Conservation (phyloP, 2,329 filamentous ascomycete genomes). For the Fusarium pseudonygamai region DNA sequence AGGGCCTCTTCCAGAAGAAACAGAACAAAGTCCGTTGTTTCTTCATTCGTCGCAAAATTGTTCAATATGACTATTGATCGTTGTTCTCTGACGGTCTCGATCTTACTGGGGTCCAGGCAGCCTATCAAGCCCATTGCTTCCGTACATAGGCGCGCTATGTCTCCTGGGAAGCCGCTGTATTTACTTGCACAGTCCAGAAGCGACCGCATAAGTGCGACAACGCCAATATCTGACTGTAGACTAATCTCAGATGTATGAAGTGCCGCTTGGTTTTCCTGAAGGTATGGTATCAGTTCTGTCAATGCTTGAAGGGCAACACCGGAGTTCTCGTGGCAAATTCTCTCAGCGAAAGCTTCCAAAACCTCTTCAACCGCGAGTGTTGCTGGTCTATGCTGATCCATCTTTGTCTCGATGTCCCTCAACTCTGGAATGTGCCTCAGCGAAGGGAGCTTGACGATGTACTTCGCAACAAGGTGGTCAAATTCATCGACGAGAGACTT, state of each 20-base stretch:
- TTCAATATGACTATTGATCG: constrained; percentile 85
- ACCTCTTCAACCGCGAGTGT: constrained; percentile 60
- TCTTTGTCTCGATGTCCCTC: constrained; percentile 70
- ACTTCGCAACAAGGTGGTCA: constrained; percentile 67
- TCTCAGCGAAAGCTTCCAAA: constrained; percentile 75
- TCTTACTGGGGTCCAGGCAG: constrained; percentile 88
- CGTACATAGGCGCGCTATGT: constrained; percentile 78
- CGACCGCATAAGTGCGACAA: constrained; percentile 76
- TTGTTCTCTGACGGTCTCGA: constrained; percentile 82
- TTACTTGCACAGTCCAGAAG: constrained; percentile 87
- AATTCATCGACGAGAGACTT: constrained; percentile 72
- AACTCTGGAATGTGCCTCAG: constrained; percentile 76
- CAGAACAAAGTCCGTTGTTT: constrained; percentile 86
- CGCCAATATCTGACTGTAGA: constrained; percentile 81
- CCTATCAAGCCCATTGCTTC: constrained; percentile 89
- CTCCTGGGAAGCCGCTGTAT: constrained; percentile 73
- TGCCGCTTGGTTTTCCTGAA: constrained; percentile 77
- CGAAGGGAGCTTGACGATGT: constrained; percentile 81
- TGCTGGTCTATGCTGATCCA: constrained; percentile 70
- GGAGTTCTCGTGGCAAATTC: constrained; percentile 84
- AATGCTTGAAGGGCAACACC: constrained; percentile 87
- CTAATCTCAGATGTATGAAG: constrained; percentile 82
- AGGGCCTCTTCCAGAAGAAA: constrained; percentile 88
- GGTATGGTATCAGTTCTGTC: constrained; percentile 77
- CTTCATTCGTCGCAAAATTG: constrained; percentile 82